Evolutionary conservation across 176 grass and related monocot species (phyloP).

Genomic region (Phoenix roebelenii): DNA sequence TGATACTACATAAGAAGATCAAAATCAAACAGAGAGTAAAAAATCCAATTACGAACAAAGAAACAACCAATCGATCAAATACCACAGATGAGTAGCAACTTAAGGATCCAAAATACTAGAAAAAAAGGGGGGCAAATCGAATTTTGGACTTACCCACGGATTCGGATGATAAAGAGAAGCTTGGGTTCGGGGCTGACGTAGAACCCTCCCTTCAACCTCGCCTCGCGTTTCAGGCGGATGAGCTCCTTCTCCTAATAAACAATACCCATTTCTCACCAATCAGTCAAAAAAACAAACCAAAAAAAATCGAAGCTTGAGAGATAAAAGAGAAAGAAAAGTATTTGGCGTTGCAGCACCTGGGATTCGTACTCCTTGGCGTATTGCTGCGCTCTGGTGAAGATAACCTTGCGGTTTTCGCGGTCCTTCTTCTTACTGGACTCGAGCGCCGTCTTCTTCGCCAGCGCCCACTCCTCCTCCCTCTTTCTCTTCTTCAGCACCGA

Average conservation of each 20-base stretch:
- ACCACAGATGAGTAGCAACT: too few species aligned
- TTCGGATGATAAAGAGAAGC: conserved; percentile 7
- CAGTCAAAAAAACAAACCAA: neutral
- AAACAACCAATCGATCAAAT: too few species aligned
- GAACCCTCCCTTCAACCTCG: conserved; percentile 4
- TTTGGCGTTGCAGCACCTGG: neutral
- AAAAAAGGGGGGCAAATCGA: neutral
- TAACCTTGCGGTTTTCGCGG: conserved; percentile 5
- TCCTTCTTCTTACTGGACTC: conserved; percentile 8
- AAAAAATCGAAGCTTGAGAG: neutral
- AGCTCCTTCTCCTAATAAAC: conserved; percentile 5
- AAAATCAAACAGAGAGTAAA: neutral
- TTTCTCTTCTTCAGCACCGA: too few species aligned
- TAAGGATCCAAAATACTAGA: neutral
- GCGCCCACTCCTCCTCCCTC: too few species aligned
- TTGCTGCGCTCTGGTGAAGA: conserved; percentile 3
- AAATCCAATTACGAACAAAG: neutral
- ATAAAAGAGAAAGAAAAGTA: too few species aligned
- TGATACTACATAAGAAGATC: neutral
- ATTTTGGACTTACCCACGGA: neutral
- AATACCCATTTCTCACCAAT: neutral
- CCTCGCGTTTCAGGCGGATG: conserved; percentile 8
- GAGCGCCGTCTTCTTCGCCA: neutral
- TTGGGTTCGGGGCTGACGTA: conserved; percentile 8
- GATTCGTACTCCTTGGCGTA: conserved; percentile 9